These are phyloP conservation scores for Auricularia cornea DNA, from an alignment of 768 basidiomycete species.

Conservation along the genomic window DNA sequence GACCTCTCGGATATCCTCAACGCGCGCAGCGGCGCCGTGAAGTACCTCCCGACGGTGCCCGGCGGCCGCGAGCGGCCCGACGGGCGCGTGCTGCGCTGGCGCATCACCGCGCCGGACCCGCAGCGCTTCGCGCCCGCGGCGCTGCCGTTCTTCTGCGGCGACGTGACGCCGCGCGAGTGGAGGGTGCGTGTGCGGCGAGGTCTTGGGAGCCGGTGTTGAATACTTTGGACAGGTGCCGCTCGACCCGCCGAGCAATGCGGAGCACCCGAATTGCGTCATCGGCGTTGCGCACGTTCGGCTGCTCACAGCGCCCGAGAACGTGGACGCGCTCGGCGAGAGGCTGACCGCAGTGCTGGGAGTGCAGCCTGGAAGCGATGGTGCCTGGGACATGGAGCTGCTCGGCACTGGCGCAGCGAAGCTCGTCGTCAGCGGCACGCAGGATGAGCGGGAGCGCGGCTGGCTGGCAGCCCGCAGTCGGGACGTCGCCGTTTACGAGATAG, in stretches of 20 bases:
- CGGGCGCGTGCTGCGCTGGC: constrained; percentile 50
- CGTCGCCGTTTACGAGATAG: constrained; percentile 46
- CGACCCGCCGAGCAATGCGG: constrained; percentile 35
- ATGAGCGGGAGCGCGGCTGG: constrained; percentile 29
- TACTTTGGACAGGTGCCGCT: constrained; percentile 37
- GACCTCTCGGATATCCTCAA: constrained; percentile 48
- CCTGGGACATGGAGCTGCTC: constrained; percentile 28
- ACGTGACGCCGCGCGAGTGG: constrained; percentile 51
- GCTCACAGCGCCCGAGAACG: constrained; percentile 23
- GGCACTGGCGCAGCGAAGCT: constrained; percentile 22
- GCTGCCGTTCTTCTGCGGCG: constrained; percentile 69
- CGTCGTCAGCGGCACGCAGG: constrained; percentile 28
- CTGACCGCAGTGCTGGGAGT: constrained; percentile 43
- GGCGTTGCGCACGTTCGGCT: constrained; percentile 46
- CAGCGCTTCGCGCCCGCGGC: constrained; percentile 13
- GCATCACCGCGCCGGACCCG: constrained; percentile 36
- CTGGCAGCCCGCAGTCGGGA: constrained; percentile 15
- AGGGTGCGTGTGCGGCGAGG: constrained; percentile 36
- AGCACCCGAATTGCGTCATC: constrained; percentile 41
- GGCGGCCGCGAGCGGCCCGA: constrained; percentile 53
- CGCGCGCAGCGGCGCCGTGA: constrained; percentile 33
- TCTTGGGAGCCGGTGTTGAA: not conserved
- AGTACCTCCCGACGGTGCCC: constrained; percentile 36
- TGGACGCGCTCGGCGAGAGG: constrained; percentile 27
- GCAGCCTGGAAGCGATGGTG: constrained; percentile 35